A percentile compares a stretch with the other conserved stretches of the same genome.
These are phyloP conservation scores for Niebla homalea DNA, from an alignment of 495 filamentous ascomycete species.

Conservation along the genomic window DNA sequence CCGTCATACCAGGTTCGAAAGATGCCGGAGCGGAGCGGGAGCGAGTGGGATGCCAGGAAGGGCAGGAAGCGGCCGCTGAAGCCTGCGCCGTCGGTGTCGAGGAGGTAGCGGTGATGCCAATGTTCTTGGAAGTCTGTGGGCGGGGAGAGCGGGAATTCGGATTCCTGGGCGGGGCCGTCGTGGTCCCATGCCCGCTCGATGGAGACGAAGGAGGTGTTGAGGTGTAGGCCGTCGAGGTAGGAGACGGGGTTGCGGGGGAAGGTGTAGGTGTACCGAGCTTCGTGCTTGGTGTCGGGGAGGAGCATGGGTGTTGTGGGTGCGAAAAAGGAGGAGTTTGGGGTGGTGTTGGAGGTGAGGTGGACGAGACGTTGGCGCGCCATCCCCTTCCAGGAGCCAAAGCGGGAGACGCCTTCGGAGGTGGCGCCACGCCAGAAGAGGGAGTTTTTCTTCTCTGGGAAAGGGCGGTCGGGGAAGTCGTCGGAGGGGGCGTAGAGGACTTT, in stretches of 20 bases:
- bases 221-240: constrained; percentile 34
- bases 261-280: constrained; percentile 25
- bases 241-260: constrained; percentile 25
- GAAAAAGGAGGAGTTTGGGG: constrained; percentile 20
- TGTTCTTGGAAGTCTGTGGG: constrained; percentile 42
- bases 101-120: constrained; percentile 50
- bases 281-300: constrained; percentile 11
- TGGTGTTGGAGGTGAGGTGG: constrained; percentile 39
- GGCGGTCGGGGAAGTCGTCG: constrained; percentile 25
- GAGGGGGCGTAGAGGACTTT: constrained; percentile 32
- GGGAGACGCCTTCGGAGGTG: constrained; percentile 44
- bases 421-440: constrained; percentile 40
- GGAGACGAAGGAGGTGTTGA: constrained; percentile 28
- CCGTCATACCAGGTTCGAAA: constrained; percentile 68
- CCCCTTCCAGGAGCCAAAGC: constrained; percentile 40
- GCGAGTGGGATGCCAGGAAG: constrained; percentile 45
- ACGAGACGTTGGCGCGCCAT: constrained; percentile 46
- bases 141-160: constrained; percentile 35
- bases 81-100: constrained; percentile 59
- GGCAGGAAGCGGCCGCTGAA: constrained; percentile 50
- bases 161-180: constrained; percentile 37
- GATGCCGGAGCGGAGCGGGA: constrained; percentile 49
- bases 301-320: constrained; percentile 27
- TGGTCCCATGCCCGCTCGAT: constrained; percentile 38
- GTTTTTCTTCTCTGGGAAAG: constrained; percentile 30